Conservation (phyloP, 2,329 filamentous ascomycete genomes). For the Alternaria atra region DNA sequence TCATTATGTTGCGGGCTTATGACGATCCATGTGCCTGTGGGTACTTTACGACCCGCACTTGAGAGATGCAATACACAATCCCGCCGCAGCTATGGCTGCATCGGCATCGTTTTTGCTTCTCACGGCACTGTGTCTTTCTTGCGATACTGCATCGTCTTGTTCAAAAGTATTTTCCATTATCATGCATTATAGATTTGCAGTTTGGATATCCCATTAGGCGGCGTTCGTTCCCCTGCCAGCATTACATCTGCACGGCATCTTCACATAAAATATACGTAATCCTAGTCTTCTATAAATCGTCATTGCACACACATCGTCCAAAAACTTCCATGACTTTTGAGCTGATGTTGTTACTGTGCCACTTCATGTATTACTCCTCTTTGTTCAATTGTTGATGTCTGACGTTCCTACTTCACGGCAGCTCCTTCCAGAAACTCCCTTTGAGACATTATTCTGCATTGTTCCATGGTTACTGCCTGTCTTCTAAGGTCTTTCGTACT, state of each 20-base stretch:
- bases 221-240: slow-evolving; percentile 20
- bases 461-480: neutral
- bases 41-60: neutral
- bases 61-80: neutral
- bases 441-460: slow-evolving; percentile 4
- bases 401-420: slow-evolving; percentile 1
- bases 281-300: neutral
- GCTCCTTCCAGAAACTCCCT: neutral
- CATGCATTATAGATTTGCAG: slow-evolving; percentile 7
- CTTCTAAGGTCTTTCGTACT: neutral
- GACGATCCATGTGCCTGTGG: neutral
- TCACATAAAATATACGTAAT: slow-evolving; percentile 6
- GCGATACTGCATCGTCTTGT: neutral
- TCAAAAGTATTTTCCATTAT: neutral
- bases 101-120: neutral
- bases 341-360: neutral
- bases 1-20: neutral
- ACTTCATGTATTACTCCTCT: neutral
- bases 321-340: neutral
- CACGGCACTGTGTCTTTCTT: neutral
- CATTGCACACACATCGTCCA: neutral
- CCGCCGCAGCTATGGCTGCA: neutral
- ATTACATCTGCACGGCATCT: neutral
- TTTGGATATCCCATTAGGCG: slow-evolving; percentile 23
- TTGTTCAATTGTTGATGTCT: slow-evolving; percentile 3